Evolutionary conservation across 1,284 basidiomycete genomes (phyloP), one percentile per base, ranked within the genome.

Genomic region (Somion occarium): DNA sequence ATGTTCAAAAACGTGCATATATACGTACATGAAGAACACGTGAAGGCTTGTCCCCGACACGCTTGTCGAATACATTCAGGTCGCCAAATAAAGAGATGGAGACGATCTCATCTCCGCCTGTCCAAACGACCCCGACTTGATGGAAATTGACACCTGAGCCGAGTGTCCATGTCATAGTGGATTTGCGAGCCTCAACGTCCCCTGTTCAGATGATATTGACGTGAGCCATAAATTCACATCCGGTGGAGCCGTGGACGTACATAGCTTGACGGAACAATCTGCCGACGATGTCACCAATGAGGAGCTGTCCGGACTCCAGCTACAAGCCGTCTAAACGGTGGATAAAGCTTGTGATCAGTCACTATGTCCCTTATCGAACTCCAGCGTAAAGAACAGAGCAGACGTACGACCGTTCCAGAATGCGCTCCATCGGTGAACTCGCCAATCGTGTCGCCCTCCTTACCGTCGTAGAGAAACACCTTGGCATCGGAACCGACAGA

Each of bases 401-500:
- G 38, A 79, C 88, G 64, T 65, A 91, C 90, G 55, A 91, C 80
- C 59, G 79, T 86, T 46, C 90, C 88, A 60, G 82, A 83, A 63
- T 92, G 89, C 2, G 80, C 76, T 53, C 64, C 76, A 42, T 82
- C 81, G 9, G 76, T 75, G 42, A 92, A 65, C 60, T 91, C 87
- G 19, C 74, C 78, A 47, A 89, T 60, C 5, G 83, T 83, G 34
- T 97, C 92, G 1, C 94, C 95, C 2, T 82, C 86, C 69, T 90
- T 86, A 25, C 96, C 97, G 57, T 98, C 93, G 66, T 97, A 98
- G 19, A 99, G 61, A 71, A 97, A 91, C 19, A 88, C 73, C 71
- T 94, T 96, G 45, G 79, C 83, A 69, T 99, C 97, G 3, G 92
- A 91, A 24, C 93, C 96, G 13, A 92, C 93, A 44, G 92, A 94